Percentiles rank a stretch among this genome's conserved stretches.
phyloP scores from a whole-genome alignment of 306 rosid species.

The Cicer yamashitae region DNA sequence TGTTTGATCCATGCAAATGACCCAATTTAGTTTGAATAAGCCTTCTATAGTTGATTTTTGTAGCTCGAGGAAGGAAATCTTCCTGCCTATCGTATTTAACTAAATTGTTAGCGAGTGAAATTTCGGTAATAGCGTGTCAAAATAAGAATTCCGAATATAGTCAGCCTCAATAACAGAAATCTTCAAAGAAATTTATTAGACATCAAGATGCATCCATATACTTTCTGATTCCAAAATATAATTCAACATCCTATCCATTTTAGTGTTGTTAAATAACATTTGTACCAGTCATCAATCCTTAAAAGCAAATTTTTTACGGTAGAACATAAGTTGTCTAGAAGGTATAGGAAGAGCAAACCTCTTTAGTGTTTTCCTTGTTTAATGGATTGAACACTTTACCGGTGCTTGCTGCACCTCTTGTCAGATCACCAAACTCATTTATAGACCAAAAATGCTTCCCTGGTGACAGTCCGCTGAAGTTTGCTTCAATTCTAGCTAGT shows the following conservation, averaged over 20 bases:
- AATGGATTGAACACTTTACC: slow-evolving; percentile 69
- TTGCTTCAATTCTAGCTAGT: slow-evolving; percentile 88
- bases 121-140: slow-evolving; percentile 22
- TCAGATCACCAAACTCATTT: slow-evolving; percentile 89
- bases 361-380: slow-evolving; percentile 42
- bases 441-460: slow-evolving; percentile 96
- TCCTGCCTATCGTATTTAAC: slow-evolving; percentile 3
- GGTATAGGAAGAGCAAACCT: slow-evolving; percentile 61
- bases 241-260: slow-evolving; percentile 25
- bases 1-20: neutral
- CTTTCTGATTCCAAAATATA: neutral
- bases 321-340: slow-evolving; percentile 29
- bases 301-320: neutral
- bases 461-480: slow-evolving; percentile 79
- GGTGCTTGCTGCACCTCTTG: slow-evolving; percentile 89
- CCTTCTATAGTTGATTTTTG: neutral
- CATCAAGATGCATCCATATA: slow-evolving; percentile 4
- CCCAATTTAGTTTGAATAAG: neutral
- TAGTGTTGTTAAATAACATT: neutral
- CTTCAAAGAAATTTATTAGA: neutral
- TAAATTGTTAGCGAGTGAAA: slow-evolving; percentile 25
- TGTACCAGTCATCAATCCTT: slow-evolving; percentile 15
- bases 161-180: slow-evolving; percentile 12
- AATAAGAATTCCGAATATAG: slow-evolving; percentile 25
- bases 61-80: neutral